Evolutionary conservation across 768 basidiomycete species (phyloP).

Genomic region (Multifurca ochricompacta): DNA sequence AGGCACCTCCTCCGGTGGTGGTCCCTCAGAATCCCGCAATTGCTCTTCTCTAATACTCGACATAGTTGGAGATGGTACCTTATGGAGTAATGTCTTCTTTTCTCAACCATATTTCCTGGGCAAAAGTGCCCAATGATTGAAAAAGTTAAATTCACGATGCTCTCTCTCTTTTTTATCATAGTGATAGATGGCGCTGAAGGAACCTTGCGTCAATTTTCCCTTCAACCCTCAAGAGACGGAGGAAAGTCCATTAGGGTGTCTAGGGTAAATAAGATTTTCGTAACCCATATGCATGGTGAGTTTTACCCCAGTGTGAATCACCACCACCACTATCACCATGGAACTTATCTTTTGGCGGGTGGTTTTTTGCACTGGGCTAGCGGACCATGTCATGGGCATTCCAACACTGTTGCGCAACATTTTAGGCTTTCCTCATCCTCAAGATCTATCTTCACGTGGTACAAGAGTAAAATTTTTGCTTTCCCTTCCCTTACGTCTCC

Average conservation of each 20-base stretch:
- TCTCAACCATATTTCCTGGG: slow-evolving; percentile 3
- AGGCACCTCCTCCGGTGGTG: slow-evolving; percentile 71
- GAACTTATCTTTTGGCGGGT: no score
- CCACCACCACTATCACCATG: neutral
- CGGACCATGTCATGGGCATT: slow-evolving; percentile 71
- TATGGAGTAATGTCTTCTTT: slow-evolving; percentile 65
- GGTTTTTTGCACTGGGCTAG: no score
- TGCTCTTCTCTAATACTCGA: slow-evolving; percentile 68
- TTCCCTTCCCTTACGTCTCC: no score
- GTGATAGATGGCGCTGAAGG: slow-evolving; percentile 86
- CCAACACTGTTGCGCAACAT: slow-evolving; percentile 55
- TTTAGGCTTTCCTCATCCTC: slow-evolving; percentile 40
- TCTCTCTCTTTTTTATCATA: no score
- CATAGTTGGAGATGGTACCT: slow-evolving; percentile 41
- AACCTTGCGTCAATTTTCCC: slow-evolving; percentile 58
- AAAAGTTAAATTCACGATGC: no score
- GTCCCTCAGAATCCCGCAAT: slow-evolving; percentile 63
- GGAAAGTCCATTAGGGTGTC: slow-evolving; percentile 32
- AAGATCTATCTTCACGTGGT: slow-evolving; percentile 20
- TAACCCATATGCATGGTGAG: slow-evolving; percentile 78
- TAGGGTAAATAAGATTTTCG: slow-evolving; percentile 60
- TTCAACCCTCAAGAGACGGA: slow-evolving; percentile 37
- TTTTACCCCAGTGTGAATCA: neutral
- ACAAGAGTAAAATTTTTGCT: slow-evolving; percentile 2
- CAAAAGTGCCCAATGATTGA: no score